Evolutionary conservation across 2,329 filamentous ascomycete species (phyloP), one percentile per base, ranked within the genome.

Genomic region (Chlorencoelia australis): DNA sequence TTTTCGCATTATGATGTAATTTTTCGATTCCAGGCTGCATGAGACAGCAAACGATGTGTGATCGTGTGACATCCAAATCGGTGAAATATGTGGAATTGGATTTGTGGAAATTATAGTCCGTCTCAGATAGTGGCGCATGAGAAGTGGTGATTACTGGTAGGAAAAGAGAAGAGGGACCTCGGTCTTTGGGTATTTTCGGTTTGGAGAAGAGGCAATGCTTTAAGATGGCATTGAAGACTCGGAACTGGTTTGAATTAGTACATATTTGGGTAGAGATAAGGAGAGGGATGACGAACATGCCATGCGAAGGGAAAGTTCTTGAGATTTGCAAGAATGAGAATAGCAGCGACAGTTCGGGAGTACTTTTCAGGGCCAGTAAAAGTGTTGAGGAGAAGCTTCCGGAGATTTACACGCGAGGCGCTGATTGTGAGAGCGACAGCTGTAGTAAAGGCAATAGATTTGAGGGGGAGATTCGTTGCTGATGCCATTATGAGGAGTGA

Each of bases 81-180:
- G 69, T 65, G 54, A 82, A 83, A 58, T 82, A 83, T 2, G 79
- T 82, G 46, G 65, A 71, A 57, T 83, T 83, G 29, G 71, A 77
- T 52, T 83, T 83, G 62, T 83, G 79, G 37, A 82, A 49, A 57
- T 84, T 84, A 63, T 82, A 82, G 56, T 85, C 80, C 49, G 67
- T 78, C 59, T 85, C 80, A 39, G 69, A 60, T 37, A 79, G 57
- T 0, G 75, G 68, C 3, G 75, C 70, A 49, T 70, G 69, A 2
- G 73, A 72, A 17, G 63, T 63, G 5, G 75, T 72, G 25, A 78
- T 71, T 10, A 73, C 57, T 14, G 79, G 72, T 10, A 69, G 65
- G 59, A 84, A 84, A 41, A 83, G 64, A 4, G 48, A 45, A 25
- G 51, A 55, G 6, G 57, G 55, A 29, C 51, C 42, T n/a, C 46